Conservation (phyloP, 169 alveolate species). For the Condylostoma magnum region DNA sequence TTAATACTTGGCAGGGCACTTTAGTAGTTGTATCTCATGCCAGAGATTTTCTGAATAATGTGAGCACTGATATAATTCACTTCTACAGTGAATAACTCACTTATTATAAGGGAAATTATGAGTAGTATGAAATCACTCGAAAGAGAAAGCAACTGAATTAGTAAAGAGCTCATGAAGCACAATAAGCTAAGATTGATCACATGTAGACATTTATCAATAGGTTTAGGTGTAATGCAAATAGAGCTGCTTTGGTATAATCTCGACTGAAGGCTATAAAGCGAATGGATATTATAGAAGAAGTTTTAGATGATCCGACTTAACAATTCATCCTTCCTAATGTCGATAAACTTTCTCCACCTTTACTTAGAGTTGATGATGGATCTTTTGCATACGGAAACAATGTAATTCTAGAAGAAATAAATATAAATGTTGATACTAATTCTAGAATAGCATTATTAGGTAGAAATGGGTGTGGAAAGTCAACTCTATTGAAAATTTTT, state of each 20-base stretch:
- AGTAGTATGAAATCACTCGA: slow-evolving; percentile 90
- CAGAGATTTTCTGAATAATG: slow-evolving; percentile 93
- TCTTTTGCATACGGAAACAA: slow-evolving; percentile 46
- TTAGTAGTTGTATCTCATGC: slow-evolving; percentile 96
- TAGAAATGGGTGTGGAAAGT: slow-evolving; percentile 98
- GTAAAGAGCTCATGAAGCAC: slow-evolving; percentile 87
- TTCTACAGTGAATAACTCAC: slow-evolving; percentile 83
- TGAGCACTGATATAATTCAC: slow-evolving; percentile 94
- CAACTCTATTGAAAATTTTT: slow-evolving; percentile 92
- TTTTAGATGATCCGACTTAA: slow-evolving; percentile 93
- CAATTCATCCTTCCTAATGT: slow-evolving; percentile 86
- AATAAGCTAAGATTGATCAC: slow-evolving; percentile 88
- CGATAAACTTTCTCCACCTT: slow-evolving; percentile 86
- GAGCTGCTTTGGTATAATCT: slow-evolving; percentile 94
- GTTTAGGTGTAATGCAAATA: slow-evolving; percentile 92
- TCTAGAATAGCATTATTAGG: slow-evolving; percentile 96
- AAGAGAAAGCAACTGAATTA: slow-evolving; percentile 84
- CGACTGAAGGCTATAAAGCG: slow-evolving; percentile 92
- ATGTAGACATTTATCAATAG: slow-evolving; percentile 94
- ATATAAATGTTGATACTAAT: slow-evolving; percentile 66
- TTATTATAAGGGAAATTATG: slow-evolving; percentile 95
- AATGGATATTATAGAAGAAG: slow-evolving; percentile 93
- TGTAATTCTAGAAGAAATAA: slow-evolving; percentile 50
- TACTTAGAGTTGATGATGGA: slow-evolving; percentile 76
- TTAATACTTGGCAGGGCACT: slow-evolving; percentile 87